These are phyloP conservation scores for Penicillium sp. DNA, from an alignment of 2,329 filamentous ascomycete species.

Conservation along the genomic window DNA sequence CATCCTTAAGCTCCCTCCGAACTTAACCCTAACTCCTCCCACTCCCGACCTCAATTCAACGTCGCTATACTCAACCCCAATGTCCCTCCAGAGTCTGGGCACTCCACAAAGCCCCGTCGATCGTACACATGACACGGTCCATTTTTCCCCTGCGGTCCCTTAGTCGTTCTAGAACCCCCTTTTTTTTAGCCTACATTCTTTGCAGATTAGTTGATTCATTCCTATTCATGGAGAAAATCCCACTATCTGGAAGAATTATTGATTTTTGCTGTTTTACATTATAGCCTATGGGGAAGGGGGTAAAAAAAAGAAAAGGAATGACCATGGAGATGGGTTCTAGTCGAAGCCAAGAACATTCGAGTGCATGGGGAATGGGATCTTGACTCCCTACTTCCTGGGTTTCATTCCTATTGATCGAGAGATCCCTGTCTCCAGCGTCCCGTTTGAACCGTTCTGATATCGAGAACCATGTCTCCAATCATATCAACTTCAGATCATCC, in stretches of 20 bases:
- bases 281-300: neutral
- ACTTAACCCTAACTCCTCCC: no score
- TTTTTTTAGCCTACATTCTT: conserved; percentile 12
- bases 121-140: conserved; percentile 29
- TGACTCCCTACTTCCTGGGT: conserved; percentile 2
- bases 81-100: conserved; percentile 6
- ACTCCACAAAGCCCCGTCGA: conserved; percentile 20
- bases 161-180: conserved; percentile 25
- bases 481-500: neutral
- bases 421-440: neutral
- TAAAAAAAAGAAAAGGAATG: neutral
- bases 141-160: conserved; percentile 21
- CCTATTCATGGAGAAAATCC: conserved; percentile 25
- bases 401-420: conserved; percentile 6
- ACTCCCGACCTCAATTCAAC: neutral
- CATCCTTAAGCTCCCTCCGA: no score
- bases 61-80: neutral
- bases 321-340: conserved; percentile 17
- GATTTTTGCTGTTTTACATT: neutral
- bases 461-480: conserved; percentile 1
- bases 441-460: neutral
- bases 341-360: conserved; percentile 25
- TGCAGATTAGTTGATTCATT: conserved; percentile 10
- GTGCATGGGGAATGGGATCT: conserved; percentile 9
- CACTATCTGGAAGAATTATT: conserved; percentile 17